phyloP scores from a whole-genome alignment of 2,329 filamentous ascomycete genomes.

The Trematosphaeria pertusa region DNA sequence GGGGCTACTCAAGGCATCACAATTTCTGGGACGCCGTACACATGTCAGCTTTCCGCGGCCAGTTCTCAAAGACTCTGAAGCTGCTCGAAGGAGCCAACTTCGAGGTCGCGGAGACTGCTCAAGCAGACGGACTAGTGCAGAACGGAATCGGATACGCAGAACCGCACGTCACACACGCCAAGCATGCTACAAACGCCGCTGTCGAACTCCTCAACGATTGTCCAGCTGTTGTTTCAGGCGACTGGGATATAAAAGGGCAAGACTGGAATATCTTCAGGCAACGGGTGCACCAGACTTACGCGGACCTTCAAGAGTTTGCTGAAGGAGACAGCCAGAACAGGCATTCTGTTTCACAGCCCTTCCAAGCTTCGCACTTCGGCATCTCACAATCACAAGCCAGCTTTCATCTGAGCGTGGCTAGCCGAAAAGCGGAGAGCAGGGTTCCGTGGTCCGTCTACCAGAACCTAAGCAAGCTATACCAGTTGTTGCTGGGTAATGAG shows the following conservation, averaged over 20 bases:
- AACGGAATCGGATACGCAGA: conserved; percentile 77
- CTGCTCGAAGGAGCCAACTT: conserved; percentile 80
- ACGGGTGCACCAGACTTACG: conserved; percentile 71
- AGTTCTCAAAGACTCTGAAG: conserved; percentile 69
- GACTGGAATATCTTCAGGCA: conserved; percentile 88
- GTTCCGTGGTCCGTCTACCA: conserved; percentile 93
- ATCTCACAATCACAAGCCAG: conserved; percentile 56
- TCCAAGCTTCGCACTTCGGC: conserved; percentile 51
- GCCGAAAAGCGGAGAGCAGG: conserved; percentile 77
- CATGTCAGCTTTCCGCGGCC: conserved; percentile 74
- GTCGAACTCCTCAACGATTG: conserved; percentile 75
- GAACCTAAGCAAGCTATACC: conserved; percentile 80
- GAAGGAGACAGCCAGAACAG: conserved; percentile 70
- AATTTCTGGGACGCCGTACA: conserved; percentile 87
- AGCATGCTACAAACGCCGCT: conserved; percentile 72
- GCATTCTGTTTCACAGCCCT: conserved; percentile 51
- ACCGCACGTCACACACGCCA: conserved; percentile 77
- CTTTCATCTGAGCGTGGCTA: conserved; percentile 71
- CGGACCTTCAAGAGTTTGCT: conserved; percentile 77
- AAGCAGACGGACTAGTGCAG: conserved; percentile 68
- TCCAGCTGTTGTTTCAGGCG: conserved; percentile 68
- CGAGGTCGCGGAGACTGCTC: conserved; percentile 71
- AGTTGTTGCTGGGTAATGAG: conserved; percentile 77
- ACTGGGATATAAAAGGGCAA: conserved; percentile 83
- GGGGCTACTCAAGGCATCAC: conserved; percentile 76